These are phyloP conservation scores for Ailanthus altissimus DNA, from an alignment of 345 rosid genomes.

Conservation along the genomic window DNA sequence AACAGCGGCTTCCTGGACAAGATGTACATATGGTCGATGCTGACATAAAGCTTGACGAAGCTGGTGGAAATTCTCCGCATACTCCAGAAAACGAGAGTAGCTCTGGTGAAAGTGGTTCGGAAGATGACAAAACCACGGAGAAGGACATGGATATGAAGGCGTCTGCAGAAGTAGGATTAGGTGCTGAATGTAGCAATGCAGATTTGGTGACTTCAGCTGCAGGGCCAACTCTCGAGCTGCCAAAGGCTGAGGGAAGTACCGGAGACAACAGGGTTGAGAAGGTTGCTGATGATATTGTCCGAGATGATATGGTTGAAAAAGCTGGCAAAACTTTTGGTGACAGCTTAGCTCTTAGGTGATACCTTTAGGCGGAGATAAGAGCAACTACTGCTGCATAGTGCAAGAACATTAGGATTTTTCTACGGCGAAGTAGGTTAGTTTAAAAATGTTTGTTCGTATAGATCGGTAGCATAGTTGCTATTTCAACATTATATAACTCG, in stretches of 20 bases:
- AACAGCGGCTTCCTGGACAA: conserved; percentile 61
- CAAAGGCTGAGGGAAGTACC: conserved; percentile 22
- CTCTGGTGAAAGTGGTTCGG: conserved; percentile 55
- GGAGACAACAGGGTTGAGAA: conserved; percentile 20
- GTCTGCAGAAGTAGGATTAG: conserved; percentile 24
- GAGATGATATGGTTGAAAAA: conserved; percentile 19
- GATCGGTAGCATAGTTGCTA: not conserved
- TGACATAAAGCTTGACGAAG: conserved; percentile 51
- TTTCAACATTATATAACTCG: not conserved
- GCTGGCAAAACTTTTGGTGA: conserved; percentile 16
- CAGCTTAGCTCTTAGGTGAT: conserved; percentile 19
- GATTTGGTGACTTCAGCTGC: conserved; percentile 22
- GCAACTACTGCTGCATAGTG: conserved; percentile 19
- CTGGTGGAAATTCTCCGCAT: conserved; percentile 51
- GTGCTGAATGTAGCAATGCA: conserved; percentile 24
- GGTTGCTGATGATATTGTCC: not conserved
- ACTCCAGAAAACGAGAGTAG: conserved; percentile 45
- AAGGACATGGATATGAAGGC: conserved; percentile 41
- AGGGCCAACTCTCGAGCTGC: conserved; percentile 18
- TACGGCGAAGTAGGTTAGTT: conserved; percentile 8
- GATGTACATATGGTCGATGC: conserved; percentile 49
- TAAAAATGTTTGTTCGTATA: conserved; percentile 15
- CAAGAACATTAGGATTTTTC: conserved; percentile 16
- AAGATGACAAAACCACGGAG: conserved; percentile 37
- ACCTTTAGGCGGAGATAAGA: not conserved